phyloP scores from a whole-genome alignment of 495 filamentous ascomycete genomes.

The Neurospora intermedia region DNA sequence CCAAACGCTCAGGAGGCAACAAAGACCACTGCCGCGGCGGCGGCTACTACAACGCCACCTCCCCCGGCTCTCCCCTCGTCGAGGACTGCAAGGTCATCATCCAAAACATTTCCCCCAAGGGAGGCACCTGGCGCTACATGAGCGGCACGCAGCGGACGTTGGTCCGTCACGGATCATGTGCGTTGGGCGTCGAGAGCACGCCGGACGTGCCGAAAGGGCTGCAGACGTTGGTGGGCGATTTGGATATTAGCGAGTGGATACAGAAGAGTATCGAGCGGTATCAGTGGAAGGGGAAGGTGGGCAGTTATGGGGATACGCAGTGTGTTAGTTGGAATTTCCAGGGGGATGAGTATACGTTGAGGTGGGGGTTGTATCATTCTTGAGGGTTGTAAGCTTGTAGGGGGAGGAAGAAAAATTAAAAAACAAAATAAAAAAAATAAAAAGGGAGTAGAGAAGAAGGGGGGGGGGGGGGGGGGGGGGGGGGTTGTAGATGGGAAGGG shows the following conservation, averaged over 20 bases:
- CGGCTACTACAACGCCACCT: not conserved
- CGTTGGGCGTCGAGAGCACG: not conserved
- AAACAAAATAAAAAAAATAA: no score
- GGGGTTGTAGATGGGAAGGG: no score
- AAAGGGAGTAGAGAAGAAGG: no score
- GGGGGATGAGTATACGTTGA: not conserved
- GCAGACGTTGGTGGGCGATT: not conserved
- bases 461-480: not conserved
- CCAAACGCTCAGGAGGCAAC: not conserved
- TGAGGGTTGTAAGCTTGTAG: no score
- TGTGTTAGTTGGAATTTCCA: not conserved
- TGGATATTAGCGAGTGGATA: not conserved
- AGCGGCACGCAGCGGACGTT: not conserved
- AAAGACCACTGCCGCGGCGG: not conserved
- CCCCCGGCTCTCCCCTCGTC: not conserved
- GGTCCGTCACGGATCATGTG: not conserved
- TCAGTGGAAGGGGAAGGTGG: not conserved
- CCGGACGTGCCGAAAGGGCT: not conserved
- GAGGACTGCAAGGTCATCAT: not conserved
- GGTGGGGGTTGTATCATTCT: not conserved
- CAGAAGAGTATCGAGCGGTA: not conserved
- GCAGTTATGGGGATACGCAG: not conserved
- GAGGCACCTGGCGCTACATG: not conserved
- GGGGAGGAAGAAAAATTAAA: no score
- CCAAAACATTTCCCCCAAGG: not conserved